phyloP scores from a whole-genome alignment of 2,329 filamentous ascomycete genomes.

The Monilinia vaccinii-corymbosi region DNA sequence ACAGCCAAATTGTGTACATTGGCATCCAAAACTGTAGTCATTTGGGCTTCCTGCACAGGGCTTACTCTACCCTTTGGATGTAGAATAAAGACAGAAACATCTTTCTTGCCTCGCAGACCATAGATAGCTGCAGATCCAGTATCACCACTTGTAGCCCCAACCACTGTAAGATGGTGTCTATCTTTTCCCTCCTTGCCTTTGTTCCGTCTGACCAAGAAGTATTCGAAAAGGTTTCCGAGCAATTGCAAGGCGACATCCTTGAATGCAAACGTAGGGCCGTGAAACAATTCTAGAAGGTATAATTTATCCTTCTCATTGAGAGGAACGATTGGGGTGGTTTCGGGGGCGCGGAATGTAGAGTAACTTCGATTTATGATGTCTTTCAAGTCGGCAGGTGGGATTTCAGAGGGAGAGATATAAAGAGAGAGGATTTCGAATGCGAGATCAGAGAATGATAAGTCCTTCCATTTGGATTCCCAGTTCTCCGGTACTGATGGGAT shows the following conservation, averaged over 20 bases:
- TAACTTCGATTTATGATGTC: constrained; percentile 80
- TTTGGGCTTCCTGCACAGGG: constrained; percentile 90
- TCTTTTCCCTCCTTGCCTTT: constrained; percentile 52
- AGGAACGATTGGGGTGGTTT: constrained; percentile 72
- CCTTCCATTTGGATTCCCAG: constrained; percentile 64
- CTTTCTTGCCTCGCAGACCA: constrained; percentile 87
- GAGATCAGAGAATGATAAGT: constrained; percentile 70
- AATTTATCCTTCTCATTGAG: constrained; percentile 64
- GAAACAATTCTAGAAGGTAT: constrained; percentile 87
- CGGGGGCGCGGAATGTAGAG: constrained; percentile 71
- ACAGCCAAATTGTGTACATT: constrained; percentile 93
- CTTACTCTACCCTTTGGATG: constrained; percentile 85
- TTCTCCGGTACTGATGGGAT: constrained; percentile 56
- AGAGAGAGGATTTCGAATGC: constrained; percentile 79
- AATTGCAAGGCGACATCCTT: constrained; percentile 94
- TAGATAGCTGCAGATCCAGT: constrained; percentile 96
- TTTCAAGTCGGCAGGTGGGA: constrained; percentile 70
- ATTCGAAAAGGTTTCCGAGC: constrained; percentile 91
- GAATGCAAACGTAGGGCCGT: constrained; percentile 91
- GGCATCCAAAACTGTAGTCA: constrained; percentile 84
- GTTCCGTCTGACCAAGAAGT: constrained; percentile 70
- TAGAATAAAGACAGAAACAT: constrained; percentile 92
- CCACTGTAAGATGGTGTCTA: constrained; percentile 70
- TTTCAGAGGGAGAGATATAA: constrained; percentile 78
- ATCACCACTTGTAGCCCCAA: constrained; percentile 79